Evolutionary conservation across 805 yeast species (phyloP).

Genomic region (Wickerhamomyces queroliae): DNA sequence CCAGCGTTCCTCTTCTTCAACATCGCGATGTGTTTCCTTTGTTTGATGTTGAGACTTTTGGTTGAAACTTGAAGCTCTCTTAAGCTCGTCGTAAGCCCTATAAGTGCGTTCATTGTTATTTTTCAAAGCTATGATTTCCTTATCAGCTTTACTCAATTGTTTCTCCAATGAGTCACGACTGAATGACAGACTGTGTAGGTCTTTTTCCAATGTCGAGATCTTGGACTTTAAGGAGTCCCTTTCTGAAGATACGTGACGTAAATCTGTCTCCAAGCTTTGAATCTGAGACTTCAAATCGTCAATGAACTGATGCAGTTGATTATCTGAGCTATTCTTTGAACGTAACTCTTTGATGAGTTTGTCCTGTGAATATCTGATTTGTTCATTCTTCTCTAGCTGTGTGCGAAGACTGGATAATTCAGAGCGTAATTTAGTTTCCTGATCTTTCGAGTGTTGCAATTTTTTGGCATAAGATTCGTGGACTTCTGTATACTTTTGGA

Average conservation of each 20-base stretch:
- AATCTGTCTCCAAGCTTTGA: too few species aligned
- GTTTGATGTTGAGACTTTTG: not conserved
- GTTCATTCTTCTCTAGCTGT: not conserved
- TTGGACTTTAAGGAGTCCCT: too few species aligned
- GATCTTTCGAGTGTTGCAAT: too few species aligned
- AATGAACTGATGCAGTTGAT: not conserved
- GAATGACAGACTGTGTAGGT: constrained; percentile 18
- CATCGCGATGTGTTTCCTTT: not conserved
- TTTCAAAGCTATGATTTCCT: constrained; percentile 18
- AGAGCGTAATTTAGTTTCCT: too few species aligned
- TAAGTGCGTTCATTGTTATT: constrained; percentile 26
- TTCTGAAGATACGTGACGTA: not conserved
- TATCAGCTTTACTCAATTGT: constrained; percentile 16
- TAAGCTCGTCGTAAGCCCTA: constrained; percentile 16
- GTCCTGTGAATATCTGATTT: constrained; percentile 3
- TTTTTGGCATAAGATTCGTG: too few species aligned
- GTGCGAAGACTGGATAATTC: not conserved
- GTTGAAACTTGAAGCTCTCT: constrained; percentile 6
- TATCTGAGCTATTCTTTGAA: not conserved
- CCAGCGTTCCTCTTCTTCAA: constrained; percentile 20
- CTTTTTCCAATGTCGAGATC: constrained; percentile 24
- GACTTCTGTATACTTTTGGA: too few species aligned
- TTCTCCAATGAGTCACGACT: constrained; percentile 22
- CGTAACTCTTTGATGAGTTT: constrained; percentile 4
- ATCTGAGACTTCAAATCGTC: not conserved